A percentile compares a stretch with the other conserved stretches of the same genome.
Conservation (phyloP, 108 stramenopile genomes). For the Conticribra weissflogii region DNA sequence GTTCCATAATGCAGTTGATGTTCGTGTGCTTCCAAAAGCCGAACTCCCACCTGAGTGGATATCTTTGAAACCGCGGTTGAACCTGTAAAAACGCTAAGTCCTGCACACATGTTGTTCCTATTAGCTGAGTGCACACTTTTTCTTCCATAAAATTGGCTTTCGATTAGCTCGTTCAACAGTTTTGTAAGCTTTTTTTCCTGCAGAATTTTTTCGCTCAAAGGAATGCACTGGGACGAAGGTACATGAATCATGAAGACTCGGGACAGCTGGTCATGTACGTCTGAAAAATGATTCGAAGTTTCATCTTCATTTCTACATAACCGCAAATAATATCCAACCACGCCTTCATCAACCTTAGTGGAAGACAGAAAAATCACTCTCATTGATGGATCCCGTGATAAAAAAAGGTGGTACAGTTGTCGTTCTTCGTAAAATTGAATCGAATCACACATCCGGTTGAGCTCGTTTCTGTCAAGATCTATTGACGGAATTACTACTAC, state of each 20-base stretch:
- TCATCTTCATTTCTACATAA: conserved; percentile 16
- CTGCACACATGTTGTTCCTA: conserved; percentile 1
- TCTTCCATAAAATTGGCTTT: conserved; percentile 7
- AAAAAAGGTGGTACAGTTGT: conserved; percentile 41
- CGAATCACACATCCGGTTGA: conserved; percentile 23
- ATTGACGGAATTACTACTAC: conserved; percentile 49
- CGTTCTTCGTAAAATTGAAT: conserved; percentile 45
- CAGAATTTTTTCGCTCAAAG: conserved; percentile 37
- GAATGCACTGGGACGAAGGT: conserved; percentile 16
- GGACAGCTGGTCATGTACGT: conserved; percentile 33
- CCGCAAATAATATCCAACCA: conserved; percentile 36
- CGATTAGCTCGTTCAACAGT: conserved; percentile 16
- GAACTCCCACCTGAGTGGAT: conserved; percentile 27
- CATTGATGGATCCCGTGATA: conserved; percentile 27
- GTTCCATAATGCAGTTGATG: conserved; percentile 36
- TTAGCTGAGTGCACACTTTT: neutral
- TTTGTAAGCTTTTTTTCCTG: conserved; percentile 1
- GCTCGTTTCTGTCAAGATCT: conserved; percentile 36
- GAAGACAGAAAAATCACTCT: conserved; percentile 38
- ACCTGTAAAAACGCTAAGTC: conserved; percentile 33
- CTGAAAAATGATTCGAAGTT: conserved; percentile 3
- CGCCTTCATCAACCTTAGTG: conserved; percentile 18
- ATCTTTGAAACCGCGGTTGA: conserved; percentile 23
- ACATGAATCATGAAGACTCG: conserved; percentile 39
- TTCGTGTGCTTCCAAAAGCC: conserved; percentile 29